Base-by-base conservation (phyloP, 805 yeast genomes). In the Myxozyma udenii region DNA sequence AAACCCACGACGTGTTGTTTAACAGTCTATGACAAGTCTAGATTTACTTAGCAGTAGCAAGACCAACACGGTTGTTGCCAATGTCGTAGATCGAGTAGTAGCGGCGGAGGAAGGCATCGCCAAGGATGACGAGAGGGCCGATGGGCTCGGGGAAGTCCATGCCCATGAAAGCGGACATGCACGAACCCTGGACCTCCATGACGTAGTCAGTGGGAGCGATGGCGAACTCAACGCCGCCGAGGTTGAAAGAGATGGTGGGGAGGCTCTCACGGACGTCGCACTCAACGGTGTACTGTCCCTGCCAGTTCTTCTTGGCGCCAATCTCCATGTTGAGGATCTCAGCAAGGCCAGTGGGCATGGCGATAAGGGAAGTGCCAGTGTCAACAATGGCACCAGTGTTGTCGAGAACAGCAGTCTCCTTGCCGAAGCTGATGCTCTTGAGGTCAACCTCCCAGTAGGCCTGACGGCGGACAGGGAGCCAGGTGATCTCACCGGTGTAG, bases 361-460 rank as follows among this genome's bases (percentile, higher is more conserved):
- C 89, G 71, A 93, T 85, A 71, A 93, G 79, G 33, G 98, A 91
- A 60, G 98, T 93, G 73, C 98, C 98, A 52, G 98, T 93, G 72
- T 93, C 98, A 68, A 93, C 89, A 56, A 96, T 96, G 65, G 97
- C 98, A 70, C 98, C 98, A 57, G 89, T 83, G 66, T 74, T 75
- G 62, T 78, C 79, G 66, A 93, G 80, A 63, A 77, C 80, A 45
- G 98, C 96, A 66, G 79, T 86, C 74, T 93, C 95, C 62, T 85
- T 86, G 65, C 98, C 98, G 58, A 93, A 78, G 40, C 90, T 87
- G 68, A 93, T 77, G 63, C 95, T 90, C 63, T 88, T 88, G 62
- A 93, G 85, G 63, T 84, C 80, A 55, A 93, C 98, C 78, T 93
- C 98, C 98, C 98, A 93, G 80, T 93, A 93, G 30, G 98, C 98